Percentiles rank a stretch among this genome's conserved stretches.
Evolutionary conservation across 805 yeast genomes (phyloP).

Genomic region (Candida morakotiae): DNA sequence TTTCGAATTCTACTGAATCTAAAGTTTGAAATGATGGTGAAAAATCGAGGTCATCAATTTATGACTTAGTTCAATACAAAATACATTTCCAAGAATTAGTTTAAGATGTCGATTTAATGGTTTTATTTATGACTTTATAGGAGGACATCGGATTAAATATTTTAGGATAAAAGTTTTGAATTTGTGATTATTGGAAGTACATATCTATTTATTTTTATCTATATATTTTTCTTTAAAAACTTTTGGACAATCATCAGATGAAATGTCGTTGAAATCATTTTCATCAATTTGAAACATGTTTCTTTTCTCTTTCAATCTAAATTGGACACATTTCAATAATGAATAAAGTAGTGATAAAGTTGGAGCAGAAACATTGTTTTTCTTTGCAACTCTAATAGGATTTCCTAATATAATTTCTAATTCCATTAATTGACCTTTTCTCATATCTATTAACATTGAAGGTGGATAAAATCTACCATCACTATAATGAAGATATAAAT

Average conservation of each 20-base stretch:
- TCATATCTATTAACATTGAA: slow-evolving; percentile 37
- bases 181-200: no score
- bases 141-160: no score
- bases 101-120: no score
- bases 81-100: no score
- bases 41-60: no score
- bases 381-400: slow-evolving; percentile 34
- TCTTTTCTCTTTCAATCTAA: slow-evolving; percentile 51
- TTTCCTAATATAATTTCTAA: slow-evolving; percentile 38
- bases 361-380: slow-evolving; percentile 49
- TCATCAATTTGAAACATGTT: slow-evolving; percentile 27
- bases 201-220: no score
- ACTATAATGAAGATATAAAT: slow-evolving; percentile 47
- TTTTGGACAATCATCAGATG: slow-evolving; percentile 9
- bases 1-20: no score
- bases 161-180: no score
- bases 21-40: no score
- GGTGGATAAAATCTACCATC: slow-evolving; percentile 41
- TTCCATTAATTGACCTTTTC: slow-evolving; percentile 36
- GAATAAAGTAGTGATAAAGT: slow-evolving; percentile 52
- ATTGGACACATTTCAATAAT: slow-evolving; percentile 59
- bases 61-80: no score
- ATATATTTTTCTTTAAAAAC: slow-evolving; percentile 9
- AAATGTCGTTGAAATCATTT: slow-evolving; percentile 10
- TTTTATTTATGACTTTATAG: no score